Evolutionary conservation across 352 stramenopile species (phyloP).

Genomic region (Phytophthora sp.): DNA sequence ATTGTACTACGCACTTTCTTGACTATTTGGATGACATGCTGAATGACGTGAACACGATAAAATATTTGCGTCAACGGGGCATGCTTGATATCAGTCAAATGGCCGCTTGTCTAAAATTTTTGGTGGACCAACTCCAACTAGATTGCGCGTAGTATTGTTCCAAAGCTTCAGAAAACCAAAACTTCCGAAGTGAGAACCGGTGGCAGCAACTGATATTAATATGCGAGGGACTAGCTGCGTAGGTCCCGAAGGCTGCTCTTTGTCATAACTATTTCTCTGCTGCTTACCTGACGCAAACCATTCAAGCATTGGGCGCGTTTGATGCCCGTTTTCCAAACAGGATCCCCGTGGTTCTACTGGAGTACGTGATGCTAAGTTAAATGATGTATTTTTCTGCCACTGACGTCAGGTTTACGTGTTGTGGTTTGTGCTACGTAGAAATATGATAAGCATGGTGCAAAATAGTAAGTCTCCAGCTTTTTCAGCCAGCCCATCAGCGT

Average conservation of each 20-base stretch:
- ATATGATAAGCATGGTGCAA: background rate
- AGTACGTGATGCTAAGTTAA: background rate
- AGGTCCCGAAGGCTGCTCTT: background rate
- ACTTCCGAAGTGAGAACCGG: background rate
- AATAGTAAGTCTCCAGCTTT: no score
- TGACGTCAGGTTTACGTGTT: no score
- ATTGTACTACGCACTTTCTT: background rate
- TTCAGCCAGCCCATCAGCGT: no score
- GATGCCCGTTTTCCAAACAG: slow-evolving; percentile 11
- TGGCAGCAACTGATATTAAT: background rate
- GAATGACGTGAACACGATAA: background rate
- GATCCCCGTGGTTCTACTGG: slow-evolving; percentile 7
- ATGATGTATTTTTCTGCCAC: background rate
- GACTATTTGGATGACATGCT: slow-evolving; percentile 15
- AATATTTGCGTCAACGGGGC: slow-evolving; percentile 7
- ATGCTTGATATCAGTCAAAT: background rate
- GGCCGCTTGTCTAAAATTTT: background rate
- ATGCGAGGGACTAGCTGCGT: slow-evolving; percentile 2
- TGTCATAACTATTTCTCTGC: background rate
- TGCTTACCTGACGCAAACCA: background rate
- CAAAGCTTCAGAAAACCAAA: background rate
- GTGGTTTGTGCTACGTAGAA: background rate
- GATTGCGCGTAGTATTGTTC: slow-evolving; percentile 9
- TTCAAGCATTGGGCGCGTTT: slow-evolving; percentile 11
- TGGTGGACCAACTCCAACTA: slow-evolving; percentile 14